A percentile compares a stretch with the other conserved stretches of the same genome.
Evolutionary conservation across 2,329 filamentous ascomycete genomes (phyloP).

Genomic region (Colletotrichum falcatum): DNA sequence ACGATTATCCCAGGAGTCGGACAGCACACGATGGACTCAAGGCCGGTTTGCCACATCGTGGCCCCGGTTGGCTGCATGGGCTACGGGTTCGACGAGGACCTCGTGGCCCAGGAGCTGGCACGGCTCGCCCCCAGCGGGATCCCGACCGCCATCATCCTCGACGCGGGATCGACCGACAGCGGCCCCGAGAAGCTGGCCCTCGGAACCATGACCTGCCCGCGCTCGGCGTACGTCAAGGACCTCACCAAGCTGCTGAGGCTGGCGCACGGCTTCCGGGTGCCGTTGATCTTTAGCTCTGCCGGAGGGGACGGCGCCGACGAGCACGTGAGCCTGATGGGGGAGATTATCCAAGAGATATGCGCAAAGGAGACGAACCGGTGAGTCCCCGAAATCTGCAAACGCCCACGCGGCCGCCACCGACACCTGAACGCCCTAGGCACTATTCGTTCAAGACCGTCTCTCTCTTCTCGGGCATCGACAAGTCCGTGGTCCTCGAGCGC

Average conservation of each 20-base stretch:
- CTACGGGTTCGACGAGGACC: constrained; percentile 57
- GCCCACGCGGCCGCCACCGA: background rate
- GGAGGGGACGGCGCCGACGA: constrained; percentile 61
- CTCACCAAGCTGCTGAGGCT: constrained; percentile 53
- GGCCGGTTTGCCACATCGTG: constrained; percentile 53
- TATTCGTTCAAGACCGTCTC: constrained; percentile 50
- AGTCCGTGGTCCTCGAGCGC: constrained; percentile 47
- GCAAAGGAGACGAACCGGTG: constrained; percentile 43
- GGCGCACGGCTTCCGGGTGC: constrained; percentile 50
- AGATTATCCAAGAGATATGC: constrained; percentile 54
- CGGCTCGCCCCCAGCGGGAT: constrained; percentile 45
- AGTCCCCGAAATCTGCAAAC: background rate
- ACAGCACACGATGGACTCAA: background rate
- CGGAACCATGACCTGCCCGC: constrained; percentile 54
- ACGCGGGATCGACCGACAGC: constrained; percentile 52
- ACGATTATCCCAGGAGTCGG: background rate
- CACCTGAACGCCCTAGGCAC: background rate
- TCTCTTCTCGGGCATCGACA: constrained; percentile 55
- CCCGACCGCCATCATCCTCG: constrained; percentile 52
- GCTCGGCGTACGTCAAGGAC: constrained; percentile 56
- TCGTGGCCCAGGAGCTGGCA: constrained; percentile 45
- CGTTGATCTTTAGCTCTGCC: constrained; percentile 57
- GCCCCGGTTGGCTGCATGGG: constrained; percentile 63
- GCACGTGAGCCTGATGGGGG: constrained; percentile 55
- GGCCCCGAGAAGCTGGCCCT: constrained; percentile 57